Percentiles rank a stretch among this genome's conserved stretches.
Evolutionary conservation across 345 rosid genomes (phyloP).

Genomic region (Hibiscus trionum): DNA sequence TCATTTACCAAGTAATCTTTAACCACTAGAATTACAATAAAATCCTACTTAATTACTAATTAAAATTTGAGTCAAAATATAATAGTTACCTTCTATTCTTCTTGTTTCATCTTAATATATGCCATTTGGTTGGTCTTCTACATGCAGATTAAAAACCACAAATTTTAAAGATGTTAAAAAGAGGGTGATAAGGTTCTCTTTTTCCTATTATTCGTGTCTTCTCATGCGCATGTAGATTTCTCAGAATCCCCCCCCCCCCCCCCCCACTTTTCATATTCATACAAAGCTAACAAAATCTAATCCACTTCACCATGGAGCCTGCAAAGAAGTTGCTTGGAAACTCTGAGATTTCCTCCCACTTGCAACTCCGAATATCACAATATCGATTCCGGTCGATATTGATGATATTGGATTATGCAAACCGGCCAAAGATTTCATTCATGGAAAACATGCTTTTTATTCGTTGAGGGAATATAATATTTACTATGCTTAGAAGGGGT

Average conservation of each 20-base stretch:
- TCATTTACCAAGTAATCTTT: too few relatives aligned
- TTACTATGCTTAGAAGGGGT: background rate
- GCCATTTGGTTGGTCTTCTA: too few relatives aligned
- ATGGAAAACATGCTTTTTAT: background rate
- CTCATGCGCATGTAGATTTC: background rate
- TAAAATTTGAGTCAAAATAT: too few relatives aligned
- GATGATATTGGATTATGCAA: background rate
- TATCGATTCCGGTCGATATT: background rate
- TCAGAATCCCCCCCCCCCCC: background rate
- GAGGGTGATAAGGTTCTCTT: background rate
- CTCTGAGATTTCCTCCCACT: constrained; percentile 4
- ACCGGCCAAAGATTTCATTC: constrained; percentile 9
- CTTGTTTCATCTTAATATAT: too few relatives aligned
- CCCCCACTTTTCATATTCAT: background rate
- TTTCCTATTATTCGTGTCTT: background rate
- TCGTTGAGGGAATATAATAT: background rate
- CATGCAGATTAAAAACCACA: background rate
- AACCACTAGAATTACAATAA: too few relatives aligned
- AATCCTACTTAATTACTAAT: too few relatives aligned
- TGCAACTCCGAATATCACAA: constrained; percentile 1
- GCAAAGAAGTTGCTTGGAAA: background rate
- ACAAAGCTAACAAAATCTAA: background rate
- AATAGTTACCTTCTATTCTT: too few relatives aligned
- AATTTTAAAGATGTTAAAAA: background rate
- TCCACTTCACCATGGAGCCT: background rate